A percentile compares a stretch with the other conserved stretches of the same genome.
Evolutionary conservation across 2,329 filamentous ascomycete species (phyloP).

Genomic region (Colletotrichum kahawae): DNA sequence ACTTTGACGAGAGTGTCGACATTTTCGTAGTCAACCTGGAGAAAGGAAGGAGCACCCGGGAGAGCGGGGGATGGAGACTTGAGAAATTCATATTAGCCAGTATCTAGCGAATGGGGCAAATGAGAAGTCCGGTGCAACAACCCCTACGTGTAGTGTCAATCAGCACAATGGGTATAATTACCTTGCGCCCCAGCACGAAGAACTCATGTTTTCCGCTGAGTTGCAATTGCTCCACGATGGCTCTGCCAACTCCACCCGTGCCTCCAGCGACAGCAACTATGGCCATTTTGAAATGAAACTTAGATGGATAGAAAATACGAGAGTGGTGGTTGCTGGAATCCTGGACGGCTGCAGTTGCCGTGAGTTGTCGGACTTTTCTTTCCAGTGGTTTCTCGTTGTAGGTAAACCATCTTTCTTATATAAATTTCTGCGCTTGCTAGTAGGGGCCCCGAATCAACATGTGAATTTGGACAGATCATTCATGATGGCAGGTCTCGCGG

Average conservation of each 20-base stretch:
- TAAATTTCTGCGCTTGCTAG: not conserved
- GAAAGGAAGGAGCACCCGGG: conserved; percentile 23
- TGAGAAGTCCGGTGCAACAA: not conserved
- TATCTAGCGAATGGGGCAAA: not conserved
- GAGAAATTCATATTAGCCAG: not conserved
- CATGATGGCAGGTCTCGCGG: not conserved
- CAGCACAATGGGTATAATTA: not conserved
- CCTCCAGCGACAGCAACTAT: conserved; percentile 51
- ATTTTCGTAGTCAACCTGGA: conserved; percentile 31
- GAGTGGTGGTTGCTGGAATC: not conserved
- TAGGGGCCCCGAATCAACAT: not conserved
- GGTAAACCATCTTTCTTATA: not conserved
- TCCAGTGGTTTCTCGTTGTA: not conserved
- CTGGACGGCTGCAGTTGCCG: not conserved
- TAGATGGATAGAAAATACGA: not conserved
- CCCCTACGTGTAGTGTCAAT: not conserved
- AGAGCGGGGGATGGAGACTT: conserved; percentile 3
- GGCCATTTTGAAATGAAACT: not conserved
- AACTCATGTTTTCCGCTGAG: conserved; percentile 38
- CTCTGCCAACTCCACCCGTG: conserved; percentile 46
- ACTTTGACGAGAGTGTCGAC: conserved; percentile 22
- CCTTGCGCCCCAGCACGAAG: conserved; percentile 34
- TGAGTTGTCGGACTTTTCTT: not conserved
- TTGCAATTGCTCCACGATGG: conserved; percentile 48
- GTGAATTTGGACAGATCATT: not conserved